Percentiles rank a stretch among this genome's conserved stretches.
These are phyloP conservation scores for Onygenales sp. DNA, from an alignment of 2,329 filamentous ascomycete genomes.

Conservation along the genomic window DNA sequence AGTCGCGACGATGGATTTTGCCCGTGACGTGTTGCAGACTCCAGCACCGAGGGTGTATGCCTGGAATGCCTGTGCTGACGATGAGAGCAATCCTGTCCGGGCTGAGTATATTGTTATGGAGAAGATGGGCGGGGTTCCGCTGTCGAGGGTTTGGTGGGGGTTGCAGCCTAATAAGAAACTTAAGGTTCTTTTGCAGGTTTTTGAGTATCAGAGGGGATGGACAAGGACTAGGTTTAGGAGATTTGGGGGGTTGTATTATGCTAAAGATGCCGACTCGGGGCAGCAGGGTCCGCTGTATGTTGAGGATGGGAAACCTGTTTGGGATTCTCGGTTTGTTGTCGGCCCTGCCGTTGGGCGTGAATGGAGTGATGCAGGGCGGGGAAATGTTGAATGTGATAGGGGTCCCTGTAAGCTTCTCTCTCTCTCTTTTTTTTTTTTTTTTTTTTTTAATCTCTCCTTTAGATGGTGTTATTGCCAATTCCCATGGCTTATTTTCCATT, in stretches of 20 bases:
- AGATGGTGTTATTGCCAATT: no score
- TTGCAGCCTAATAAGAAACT: constrained; percentile 1
- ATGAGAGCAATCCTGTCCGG: constrained; percentile 19
- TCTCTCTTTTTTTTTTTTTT: background rate
- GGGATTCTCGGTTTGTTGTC: constrained; percentile 16
- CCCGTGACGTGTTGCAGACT: background rate
- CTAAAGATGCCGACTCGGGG: background rate
- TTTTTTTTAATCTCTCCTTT: background rate
- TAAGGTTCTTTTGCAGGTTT: background rate
- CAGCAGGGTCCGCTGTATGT: background rate
- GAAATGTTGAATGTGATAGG: background rate
- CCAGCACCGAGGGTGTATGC: background rate
- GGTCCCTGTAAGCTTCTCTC: constrained; percentile 5
- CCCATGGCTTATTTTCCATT: no score
- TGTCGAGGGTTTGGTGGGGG: constrained; percentile 19
- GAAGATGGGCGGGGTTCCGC: constrained; percentile 16
- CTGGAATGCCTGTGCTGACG: background rate
- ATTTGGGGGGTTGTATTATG: constrained; percentile 7
- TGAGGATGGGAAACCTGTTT: background rate
- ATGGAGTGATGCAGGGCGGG: constrained; percentile 16
- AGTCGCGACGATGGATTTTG: constrained; percentile 29
- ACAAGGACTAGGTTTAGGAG: background rate
- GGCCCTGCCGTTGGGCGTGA: constrained; percentile 19
- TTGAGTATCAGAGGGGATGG: constrained; percentile 6
- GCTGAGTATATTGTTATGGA: constrained; percentile 29